phyloP scores from a whole-genome alignment of 441 rosid genomes.

The Eruca vesicaria region DNA sequence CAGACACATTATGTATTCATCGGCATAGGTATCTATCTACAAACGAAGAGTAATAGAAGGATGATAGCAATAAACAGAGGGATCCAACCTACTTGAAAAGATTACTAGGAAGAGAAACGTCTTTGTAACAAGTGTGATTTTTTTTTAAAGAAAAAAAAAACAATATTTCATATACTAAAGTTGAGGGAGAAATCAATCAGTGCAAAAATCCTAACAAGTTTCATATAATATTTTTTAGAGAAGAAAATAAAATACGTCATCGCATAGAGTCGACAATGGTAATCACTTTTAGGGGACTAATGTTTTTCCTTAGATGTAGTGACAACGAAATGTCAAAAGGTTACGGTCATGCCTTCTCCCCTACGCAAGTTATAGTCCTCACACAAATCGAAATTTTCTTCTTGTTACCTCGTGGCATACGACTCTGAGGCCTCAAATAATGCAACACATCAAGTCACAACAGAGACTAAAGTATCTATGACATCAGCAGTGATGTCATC shows the following conservation, averaged over 20 bases:
- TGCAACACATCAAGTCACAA: background rate
- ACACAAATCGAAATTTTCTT: background rate
- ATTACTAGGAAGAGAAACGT: too few species aligned
- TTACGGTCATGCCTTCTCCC: background rate
- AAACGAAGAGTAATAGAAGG: too few species aligned
- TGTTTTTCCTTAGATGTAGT: background rate
- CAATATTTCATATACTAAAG: too few species aligned
- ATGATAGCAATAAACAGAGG: too few species aligned
- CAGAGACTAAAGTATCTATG: background rate
- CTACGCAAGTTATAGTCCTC: background rate
- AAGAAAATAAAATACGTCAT: background rate
- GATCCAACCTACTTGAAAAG: too few species aligned
- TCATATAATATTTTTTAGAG: background rate
- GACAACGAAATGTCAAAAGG: background rate
- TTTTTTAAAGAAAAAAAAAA: too few species aligned
- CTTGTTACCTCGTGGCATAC: background rate
- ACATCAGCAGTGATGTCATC: slow-evolving; percentile 1
- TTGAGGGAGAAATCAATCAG: background rate
- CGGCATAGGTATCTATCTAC: too few species aligned
- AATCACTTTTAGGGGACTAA: too few species aligned
- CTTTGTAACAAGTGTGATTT: too few species aligned
- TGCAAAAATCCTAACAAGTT: background rate
- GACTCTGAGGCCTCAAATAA: background rate
- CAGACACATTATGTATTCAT: too few species aligned
- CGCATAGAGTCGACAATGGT: too few species aligned